Evolutionary conservation across 1,284 basidiomycete genomes (phyloP), one percentile per base, ranked within the genome.

Genomic region (Pascua sp.): DNA sequence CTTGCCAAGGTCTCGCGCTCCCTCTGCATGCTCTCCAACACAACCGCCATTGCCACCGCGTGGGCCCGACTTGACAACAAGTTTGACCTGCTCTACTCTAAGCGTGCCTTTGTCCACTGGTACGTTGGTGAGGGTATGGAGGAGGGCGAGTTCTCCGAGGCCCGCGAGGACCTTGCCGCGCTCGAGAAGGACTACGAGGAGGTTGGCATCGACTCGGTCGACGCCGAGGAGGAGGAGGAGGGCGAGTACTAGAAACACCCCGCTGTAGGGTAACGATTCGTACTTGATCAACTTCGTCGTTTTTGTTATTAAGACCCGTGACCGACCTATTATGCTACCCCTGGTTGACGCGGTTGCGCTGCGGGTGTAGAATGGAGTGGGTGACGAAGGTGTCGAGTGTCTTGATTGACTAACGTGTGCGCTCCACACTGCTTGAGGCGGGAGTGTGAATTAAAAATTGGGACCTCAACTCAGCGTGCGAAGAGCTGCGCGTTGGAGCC

Each of bases 121-220:
- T 95, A 94, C 69, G 90, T 92, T 63, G 93, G 93, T 67, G 93
- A 96, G 79, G 94, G 94, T 80, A 98, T 97, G 94, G 94, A 97
- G 79, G 94, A 97, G 81, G 93, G 94, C 75, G 94, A 98, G 80
- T 96, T 97, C 81, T 92, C 90, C 49, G 94, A 96, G 81, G 94
- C 93, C 37, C 89, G 93, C 67, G 94, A 97, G 80, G 94, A 97
- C 78, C 86, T 97, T 59, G 94, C 94, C 42, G 94, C 94, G 13
- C 85, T 97, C 59, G 94, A 97, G 83, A 95, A 96, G 80, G 91
- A 94, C 70, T 95, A 94, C 75, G 90, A 93, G 78, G 91, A 94
- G 79, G 92, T 96, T 75, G 91, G 91, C 37, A 47, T 42, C 40
- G 52, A 53, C 40, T 40, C 37, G 36, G 87, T 90, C 59, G 91